These are phyloP conservation scores for Vaccinium corymbosum DNA, from an alignment of 148 eudicot genomes.

Conservation along the genomic window DNA sequence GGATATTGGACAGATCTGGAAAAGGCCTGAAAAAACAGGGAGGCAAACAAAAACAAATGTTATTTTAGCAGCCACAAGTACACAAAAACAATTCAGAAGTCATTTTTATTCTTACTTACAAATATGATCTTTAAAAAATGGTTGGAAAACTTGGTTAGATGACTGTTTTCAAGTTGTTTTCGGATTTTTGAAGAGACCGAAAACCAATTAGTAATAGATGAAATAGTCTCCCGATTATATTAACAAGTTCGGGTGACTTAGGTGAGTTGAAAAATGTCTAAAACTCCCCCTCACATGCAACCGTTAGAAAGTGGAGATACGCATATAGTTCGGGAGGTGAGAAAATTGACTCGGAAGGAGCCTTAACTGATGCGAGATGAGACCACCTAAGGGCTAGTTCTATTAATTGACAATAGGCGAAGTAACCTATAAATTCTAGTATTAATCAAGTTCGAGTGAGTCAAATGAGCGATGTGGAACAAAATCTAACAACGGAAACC, in stretches of 20 bases:
- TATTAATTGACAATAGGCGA: background rate
- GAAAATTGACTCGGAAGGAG: background rate
- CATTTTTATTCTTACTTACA: background rate
- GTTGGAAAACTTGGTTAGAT: background rate
- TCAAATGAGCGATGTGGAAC: background rate
- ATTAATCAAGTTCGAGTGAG: background rate
- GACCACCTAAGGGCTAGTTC: background rate
- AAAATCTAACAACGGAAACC: background rate
- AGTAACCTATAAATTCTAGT: background rate
- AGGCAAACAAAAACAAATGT: background rate
- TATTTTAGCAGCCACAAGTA: background rate
- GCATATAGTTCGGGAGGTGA: background rate
- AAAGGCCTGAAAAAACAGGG: conserved; percentile 25
- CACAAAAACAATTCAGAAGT: background rate
- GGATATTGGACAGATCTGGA: conserved; percentile 32
- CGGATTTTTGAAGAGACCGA: too few species aligned
- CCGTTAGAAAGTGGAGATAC: background rate
- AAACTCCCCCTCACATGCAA: background rate
- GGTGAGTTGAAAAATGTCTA: background rate
- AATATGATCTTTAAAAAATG: too few species aligned
- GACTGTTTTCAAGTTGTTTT: background rate
- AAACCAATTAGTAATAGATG: background rate
- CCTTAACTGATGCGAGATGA: background rate
- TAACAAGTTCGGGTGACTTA: background rate
- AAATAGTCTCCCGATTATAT: background rate